Evolutionary conservation across 805 yeast genomes (phyloP).

Genomic region (Cyberlindnera suaveolens): DNA sequence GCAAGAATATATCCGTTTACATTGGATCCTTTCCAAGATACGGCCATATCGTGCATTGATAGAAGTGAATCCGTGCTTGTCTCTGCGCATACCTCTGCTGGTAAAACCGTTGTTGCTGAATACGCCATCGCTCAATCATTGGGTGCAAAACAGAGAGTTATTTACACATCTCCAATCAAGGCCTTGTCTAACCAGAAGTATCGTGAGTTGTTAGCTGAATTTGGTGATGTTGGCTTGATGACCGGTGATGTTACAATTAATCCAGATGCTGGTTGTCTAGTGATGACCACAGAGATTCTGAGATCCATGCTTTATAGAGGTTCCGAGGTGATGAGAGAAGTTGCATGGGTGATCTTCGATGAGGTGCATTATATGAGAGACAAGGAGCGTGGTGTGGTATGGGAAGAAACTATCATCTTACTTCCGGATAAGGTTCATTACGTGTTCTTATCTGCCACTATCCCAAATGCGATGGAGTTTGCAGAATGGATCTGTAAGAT

Average conservation of each 20-base stretch:
- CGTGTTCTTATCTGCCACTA: conserved; percentile 91
- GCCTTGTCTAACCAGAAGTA: conserved; percentile 88
- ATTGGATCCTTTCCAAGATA: conserved; percentile 96
- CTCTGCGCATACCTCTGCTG: conserved; percentile 98
- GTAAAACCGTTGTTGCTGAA: conserved; percentile 97
- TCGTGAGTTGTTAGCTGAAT: conserved; percentile 84
- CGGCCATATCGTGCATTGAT: conserved; percentile 93
- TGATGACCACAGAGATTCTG: conserved; percentile 98
- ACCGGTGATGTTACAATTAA: conserved; percentile 99
- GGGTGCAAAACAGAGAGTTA: conserved; percentile 92
- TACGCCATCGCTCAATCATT: conserved; percentile 94
- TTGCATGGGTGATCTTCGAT: conserved; percentile 97
- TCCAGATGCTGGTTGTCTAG: conserved; percentile 96
- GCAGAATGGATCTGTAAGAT: conserved; percentile 98
- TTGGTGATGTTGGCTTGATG: conserved; percentile 94
- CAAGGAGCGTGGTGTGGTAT: conserved; percentile 95
- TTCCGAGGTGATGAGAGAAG: conserved; percentile 97
- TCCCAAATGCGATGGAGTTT: conserved; percentile 96
- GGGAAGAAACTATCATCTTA: conserved; percentile 97
- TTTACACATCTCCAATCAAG: conserved; percentile 92
- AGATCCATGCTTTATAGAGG: conserved; percentile 97
- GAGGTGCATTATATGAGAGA: conserved; percentile 99
- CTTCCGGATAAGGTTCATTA: conserved; percentile 94
- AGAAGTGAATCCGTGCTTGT: conserved; percentile 91
- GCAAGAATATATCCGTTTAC: conserved; percentile 91